A percentile compares a stretch with the other conserved stretches of the same genome.
phyloP scores from a whole-genome alignment of 257 asterid species.

The Echium plantagineum region DNA sequence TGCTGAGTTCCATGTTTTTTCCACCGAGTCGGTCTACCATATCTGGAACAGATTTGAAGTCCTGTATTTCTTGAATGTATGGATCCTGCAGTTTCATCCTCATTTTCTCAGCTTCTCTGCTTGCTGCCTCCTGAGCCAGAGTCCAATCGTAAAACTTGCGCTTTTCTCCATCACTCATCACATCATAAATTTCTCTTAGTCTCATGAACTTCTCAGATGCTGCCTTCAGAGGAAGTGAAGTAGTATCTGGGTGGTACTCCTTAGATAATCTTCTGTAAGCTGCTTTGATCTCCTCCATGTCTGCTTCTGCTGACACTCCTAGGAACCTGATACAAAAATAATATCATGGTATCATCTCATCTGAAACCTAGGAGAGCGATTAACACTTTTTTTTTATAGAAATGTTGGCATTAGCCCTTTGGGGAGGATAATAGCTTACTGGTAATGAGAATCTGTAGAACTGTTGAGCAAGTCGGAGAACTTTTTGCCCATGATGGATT shows the following conservation, averaged over 20 bases:
- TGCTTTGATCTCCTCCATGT: conserved; percentile 69
- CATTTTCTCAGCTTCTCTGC: conserved; percentile 73
- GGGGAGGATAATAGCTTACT: conserved; percentile 24
- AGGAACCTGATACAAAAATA: conserved; percentile 39
- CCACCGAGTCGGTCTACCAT: conserved; percentile 87
- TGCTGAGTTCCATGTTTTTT: conserved; percentile 69
- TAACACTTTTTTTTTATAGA: no score
- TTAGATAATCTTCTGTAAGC: conserved; percentile 73
- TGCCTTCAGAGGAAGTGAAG: conserved; percentile 69
- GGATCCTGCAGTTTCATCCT: conserved; percentile 66
- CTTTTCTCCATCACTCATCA: conserved; percentile 54
- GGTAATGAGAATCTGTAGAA: conserved; percentile 81
- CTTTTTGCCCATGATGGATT: conserved; percentile 37
- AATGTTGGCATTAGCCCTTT: no score
- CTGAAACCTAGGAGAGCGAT: no score
- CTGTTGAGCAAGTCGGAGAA: conserved; percentile 67
- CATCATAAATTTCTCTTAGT: conserved; percentile 47
- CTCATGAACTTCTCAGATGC: conserved; percentile 83
- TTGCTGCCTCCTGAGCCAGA: conserved; percentile 75
- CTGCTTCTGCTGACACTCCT: conserved; percentile 66
- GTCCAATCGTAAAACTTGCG: conserved; percentile 80
- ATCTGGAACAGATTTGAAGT: conserved; percentile 51
- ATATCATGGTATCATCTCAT: not conserved
- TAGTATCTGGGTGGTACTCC: conserved; percentile 94
- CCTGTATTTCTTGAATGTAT: conserved; percentile 38